These are phyloP conservation scores for Quercus engelmannii DNA, from an alignment of 306 rosid genomes.

Conservation along the genomic window DNA sequence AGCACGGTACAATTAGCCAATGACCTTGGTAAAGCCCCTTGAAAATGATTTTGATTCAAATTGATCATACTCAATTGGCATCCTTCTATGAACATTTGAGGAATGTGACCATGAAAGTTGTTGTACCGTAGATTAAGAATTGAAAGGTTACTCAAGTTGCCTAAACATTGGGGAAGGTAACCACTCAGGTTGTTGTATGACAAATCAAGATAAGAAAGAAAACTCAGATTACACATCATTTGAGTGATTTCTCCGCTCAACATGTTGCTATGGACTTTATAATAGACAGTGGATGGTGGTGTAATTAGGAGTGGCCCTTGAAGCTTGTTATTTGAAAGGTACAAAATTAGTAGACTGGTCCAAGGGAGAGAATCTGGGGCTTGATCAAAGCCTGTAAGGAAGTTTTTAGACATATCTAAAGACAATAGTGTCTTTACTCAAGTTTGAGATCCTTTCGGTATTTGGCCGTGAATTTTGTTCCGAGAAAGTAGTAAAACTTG, in stretches of 20 bases:
- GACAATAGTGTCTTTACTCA: not conserved
- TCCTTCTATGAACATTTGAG: not conserved
- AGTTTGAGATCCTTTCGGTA: not conserved
- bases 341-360: accelerated
- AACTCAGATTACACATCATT: not conserved
- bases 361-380: not conserved
- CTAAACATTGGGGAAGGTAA: not conserved
- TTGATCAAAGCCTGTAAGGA: not conserved
- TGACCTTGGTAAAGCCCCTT: not conserved
- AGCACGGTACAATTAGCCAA: not conserved
- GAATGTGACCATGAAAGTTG: not conserved
- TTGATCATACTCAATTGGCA: not conserved
- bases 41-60: not conserved
- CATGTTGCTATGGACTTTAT: too few species aligned
- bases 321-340: not conserved
- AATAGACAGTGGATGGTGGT: not conserved
- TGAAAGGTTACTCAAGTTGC: not conserved
- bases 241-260: not conserved
- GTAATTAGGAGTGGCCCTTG: not conserved
- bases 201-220: not conserved
- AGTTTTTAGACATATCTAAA: accelerated
- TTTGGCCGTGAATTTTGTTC: not conserved
- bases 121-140: not conserved
- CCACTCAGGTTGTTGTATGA: too few species aligned
- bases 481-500: not conserved